Percentiles rank a stretch among this genome's conserved stretches.
Evolutionary conservation across 2,329 filamentous ascomycete genomes (phyloP).

Genomic region (Pseudocercospora eumusae): DNA sequence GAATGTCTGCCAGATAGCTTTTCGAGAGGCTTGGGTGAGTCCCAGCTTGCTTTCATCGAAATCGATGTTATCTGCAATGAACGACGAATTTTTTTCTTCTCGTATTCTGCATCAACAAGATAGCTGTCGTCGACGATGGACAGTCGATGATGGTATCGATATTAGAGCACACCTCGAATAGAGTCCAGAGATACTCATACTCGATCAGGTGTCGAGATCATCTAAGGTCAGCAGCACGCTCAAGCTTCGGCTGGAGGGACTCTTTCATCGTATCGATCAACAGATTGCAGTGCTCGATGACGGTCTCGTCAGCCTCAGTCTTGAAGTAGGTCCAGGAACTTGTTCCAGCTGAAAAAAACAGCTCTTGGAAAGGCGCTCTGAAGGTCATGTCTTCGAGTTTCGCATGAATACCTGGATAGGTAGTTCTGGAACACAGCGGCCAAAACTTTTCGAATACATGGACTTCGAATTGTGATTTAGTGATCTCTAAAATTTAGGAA

Average conservation of each 20-base stretch:
- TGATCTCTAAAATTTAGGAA: too few species aligned
- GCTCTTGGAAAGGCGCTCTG: slow-evolving; percentile 39
- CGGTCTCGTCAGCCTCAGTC: slow-evolving; percentile 30
- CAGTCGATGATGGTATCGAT: neutral
- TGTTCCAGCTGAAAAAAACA: slow-evolving; percentile 42
- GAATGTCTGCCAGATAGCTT: slow-evolving; percentile 34
- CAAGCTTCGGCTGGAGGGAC: slow-evolving; percentile 25
- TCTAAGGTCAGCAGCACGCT: slow-evolving; percentile 28
- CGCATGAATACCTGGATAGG: neutral
- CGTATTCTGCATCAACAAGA: neutral
- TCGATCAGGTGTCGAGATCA: slow-evolving; percentile 11
- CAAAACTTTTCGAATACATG: slow-evolving; percentile 5
- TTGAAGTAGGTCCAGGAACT: slow-evolving; percentile 12
- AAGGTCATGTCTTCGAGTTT: slow-evolving; percentile 36
- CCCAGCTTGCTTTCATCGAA: slow-evolving; percentile 38
- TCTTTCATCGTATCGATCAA: slow-evolving; percentile 8
- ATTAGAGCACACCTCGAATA: slow-evolving; percentile 3
- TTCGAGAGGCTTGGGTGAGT: slow-evolving; percentile 31
- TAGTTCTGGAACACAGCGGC: slow-evolving; percentile 8
- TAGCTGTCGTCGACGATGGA: slow-evolving; percentile 12
- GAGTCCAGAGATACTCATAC: slow-evolving; percentile 28
- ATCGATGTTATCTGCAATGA: slow-evolving; percentile 26
- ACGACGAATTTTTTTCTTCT: slow-evolving; percentile 29
- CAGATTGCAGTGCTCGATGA: slow-evolving; percentile 8
- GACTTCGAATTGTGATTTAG: slow-evolving; percentile 7